Evolutionary conservation across 345 rosid species (phyloP), one percentile per base, ranked within the genome.

Genomic region (Durio zibethinus): DNA sequence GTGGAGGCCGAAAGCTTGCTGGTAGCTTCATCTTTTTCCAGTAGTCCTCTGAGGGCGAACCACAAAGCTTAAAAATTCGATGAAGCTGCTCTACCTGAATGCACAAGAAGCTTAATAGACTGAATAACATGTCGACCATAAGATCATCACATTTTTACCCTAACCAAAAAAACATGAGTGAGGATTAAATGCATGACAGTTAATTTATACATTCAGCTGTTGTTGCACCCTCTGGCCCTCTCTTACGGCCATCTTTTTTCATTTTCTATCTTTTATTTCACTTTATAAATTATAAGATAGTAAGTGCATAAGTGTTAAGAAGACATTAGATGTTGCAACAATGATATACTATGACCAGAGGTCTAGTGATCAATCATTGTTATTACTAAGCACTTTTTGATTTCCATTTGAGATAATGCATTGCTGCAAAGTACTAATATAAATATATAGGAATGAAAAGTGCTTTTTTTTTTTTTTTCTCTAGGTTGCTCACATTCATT

Each of bases 21-120:
- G 89, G 84, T 1, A 89, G 79, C 87, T 85, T 94, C 88, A 85
- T 82, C 78, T 85, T 94, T 83, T 80, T 88, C 97, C 97, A 93
- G 25, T 92, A 93, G 56, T 93, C 97, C 75, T 93, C 94, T 0
- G 93, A 78, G 10, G 97, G 97, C 25, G 97, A 86, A 8, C 98
- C 94, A 56, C 97, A 94, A 2, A 94, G 93, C 84, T 90, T 94
- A 85, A 91, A 94, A 35, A 94, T 92, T 88, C 84, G 88, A 76
- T 93, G 98, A 76, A 94, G 89, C 85, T 91, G 98, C 86, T 94
- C 97, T 54, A 94, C 94, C 97, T 90, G 85, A 53, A 81, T 31
- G 42, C 62, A 79, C 43, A 70, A 74, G 25, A 67, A 66, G 71
- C 69, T 74, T 69, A 68, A 80, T 62, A 33, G 12, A 75, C 78